Conservation (phyloP, 495 filamentous ascomycete genomes). For the Podospora pseudopauciseta region DNA sequence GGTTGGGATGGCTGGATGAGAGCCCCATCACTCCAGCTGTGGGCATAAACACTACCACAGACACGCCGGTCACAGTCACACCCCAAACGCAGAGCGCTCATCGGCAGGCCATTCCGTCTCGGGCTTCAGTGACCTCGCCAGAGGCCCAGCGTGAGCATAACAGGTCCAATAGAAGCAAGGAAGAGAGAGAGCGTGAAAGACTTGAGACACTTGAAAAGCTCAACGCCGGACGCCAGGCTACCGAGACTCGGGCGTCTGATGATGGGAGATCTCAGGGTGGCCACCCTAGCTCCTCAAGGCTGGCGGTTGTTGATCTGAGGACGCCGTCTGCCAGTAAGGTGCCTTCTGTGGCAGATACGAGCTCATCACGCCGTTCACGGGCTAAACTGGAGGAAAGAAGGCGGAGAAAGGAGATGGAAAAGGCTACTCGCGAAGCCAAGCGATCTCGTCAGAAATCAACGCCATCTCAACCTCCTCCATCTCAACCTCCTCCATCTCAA, state of each 20-base stretch:
- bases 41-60: neutral
- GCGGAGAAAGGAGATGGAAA: neutral
- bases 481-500: neutral
- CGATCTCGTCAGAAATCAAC: too few species aligned
- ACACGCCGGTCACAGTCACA: neutral
- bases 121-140: neutral
- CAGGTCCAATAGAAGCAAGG: neutral
- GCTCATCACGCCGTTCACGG: neutral
- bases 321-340: neutral
- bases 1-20: neutral
- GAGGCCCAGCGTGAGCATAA: neutral
- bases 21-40: neutral
- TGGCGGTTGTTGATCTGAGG: neutral
- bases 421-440: neutral
- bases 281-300: neutral
- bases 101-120: neutral
- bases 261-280: neutral
- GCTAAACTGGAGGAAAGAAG: neutral
- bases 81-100: neutral
- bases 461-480: neutral
- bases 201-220: neutral
- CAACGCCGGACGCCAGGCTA: too few species aligned
- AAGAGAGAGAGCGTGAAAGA: neutral
- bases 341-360: neutral
- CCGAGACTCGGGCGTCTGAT: neutral